phyloP scores from a whole-genome alignment of 768 basidiomycete species.

The Xerocomus brunneocitrinus region DNA sequence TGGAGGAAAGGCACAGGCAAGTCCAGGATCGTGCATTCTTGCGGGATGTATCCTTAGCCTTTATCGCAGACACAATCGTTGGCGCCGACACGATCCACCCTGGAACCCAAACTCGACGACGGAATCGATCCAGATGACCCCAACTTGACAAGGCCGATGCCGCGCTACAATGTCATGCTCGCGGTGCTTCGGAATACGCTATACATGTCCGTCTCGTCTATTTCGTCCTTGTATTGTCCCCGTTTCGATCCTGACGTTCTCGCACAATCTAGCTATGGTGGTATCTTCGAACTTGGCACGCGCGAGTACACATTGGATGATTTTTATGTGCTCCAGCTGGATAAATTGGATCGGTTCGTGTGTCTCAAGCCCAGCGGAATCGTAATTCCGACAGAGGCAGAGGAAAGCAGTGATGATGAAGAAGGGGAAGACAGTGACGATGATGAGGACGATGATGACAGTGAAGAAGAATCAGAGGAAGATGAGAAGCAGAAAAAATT shows the following conservation, averaged over 20 bases:
- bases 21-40: not conserved
- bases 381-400: slow-evolving; percentile 57
- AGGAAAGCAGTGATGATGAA: slow-evolving; percentile 57
- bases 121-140: slow-evolving; percentile 64
- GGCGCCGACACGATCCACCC: not conserved
- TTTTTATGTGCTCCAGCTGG: slow-evolving; percentile 74
- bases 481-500: slow-evolving; percentile 2
- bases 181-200: slow-evolving; percentile 79
- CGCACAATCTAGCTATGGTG: slow-evolving; percentile 61
- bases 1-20: slow-evolving; percentile 7
- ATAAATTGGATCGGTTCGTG: slow-evolving; percentile 75
- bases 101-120: slow-evolving; percentile 15
- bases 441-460: slow-evolving; percentile 39
- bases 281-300: slow-evolving; percentile 79
- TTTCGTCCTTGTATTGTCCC: not conserved
- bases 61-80: not conserved
- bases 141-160: slow-evolving; percentile 54
- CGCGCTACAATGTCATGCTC: slow-evolving; percentile 86
- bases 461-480: slow-evolving; percentile 11
- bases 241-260: not conserved
- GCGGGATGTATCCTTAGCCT: not conserved
- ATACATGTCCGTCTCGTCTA: slow-evolving; percentile 58
- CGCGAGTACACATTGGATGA: slow-evolving; percentile 89
- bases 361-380: slow-evolving; percentile 69
- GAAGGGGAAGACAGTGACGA: slow-evolving; percentile 56